Conservation (phyloP, 371 early-diverging fungal species). For the Apophysomyces elegans region DNA sequence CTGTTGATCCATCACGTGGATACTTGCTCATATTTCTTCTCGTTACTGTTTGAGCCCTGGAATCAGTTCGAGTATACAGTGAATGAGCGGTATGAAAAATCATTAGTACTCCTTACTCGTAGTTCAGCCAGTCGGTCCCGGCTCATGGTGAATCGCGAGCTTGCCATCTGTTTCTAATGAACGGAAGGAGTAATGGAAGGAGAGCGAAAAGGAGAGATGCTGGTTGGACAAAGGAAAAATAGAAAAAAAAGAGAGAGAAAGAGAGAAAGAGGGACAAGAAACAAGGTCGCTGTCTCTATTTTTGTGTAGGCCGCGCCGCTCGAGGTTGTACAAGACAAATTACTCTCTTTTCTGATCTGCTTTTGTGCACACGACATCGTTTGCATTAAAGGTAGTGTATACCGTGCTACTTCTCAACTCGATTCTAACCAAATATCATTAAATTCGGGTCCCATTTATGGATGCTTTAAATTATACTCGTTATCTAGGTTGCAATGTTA, state of each 20-base stretch:
- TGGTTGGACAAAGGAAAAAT: constrained; percentile 20
- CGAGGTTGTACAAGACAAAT: constrained; percentile 16
- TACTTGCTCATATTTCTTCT: constrained; percentile 53
- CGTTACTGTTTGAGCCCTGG: constrained; percentile 35
- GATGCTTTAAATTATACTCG: no score
- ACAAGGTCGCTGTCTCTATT: constrained; percentile 14
- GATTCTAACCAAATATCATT: neutral
- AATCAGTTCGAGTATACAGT: neutral
- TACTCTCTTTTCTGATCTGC: constrained; percentile 6
- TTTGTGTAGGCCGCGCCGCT: constrained; percentile 8
- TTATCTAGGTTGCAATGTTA: no score
- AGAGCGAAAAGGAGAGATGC: constrained; percentile 15
- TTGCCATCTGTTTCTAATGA: constrained; percentile 34
- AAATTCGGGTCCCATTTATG: neutral
- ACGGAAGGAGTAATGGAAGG: constrained; percentile 27
- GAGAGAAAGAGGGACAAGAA: constrained; percentile 18
- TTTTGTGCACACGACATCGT: constrained; percentile 1
- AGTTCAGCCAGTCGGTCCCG: constrained; percentile 57
- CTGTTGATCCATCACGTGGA: neutral
- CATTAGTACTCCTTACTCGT: constrained; percentile 29
- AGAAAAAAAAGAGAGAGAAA: constrained; percentile 12
- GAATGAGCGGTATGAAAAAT: constrained; percentile 4
- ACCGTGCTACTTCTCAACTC: constrained; percentile 3
- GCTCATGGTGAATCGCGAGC: constrained; percentile 58
- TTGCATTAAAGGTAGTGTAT: constrained; percentile 5